Evolutionary conservation across 2,329 filamentous ascomycete genomes (phyloP).

Genomic region (Xylaria sp.): DNA sequence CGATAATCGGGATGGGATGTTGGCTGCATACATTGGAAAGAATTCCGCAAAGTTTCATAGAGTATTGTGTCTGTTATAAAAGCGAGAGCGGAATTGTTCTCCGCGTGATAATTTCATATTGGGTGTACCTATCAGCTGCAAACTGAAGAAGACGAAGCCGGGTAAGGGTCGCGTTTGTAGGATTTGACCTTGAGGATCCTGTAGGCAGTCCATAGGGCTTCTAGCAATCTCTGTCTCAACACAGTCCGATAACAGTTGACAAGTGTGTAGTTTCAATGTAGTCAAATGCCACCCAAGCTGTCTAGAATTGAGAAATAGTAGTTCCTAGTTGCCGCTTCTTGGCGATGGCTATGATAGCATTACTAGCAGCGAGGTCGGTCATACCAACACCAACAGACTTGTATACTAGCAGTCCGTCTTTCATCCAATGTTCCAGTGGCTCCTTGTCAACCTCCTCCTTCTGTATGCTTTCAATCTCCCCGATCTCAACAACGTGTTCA

Average conservation of each 20-base stretch:
- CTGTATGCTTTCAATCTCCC: constrained; percentile 9
- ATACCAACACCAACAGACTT: constrained; percentile 27
- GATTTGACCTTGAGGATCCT: no score
- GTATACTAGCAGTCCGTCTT: constrained; percentile 24
- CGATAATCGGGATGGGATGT: background rate
- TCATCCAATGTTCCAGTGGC: constrained; percentile 1
- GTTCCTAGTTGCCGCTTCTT: constrained; percentile 19
- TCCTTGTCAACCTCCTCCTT: background rate
- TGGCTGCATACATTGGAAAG: background rate
- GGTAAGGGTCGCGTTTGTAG: no score
- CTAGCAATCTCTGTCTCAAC: no score
- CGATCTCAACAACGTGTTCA: constrained; percentile 14
- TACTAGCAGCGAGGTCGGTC: constrained; percentile 26
- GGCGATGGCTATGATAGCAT: constrained; percentile 21
- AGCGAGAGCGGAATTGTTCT: no score
- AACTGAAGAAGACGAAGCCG: background rate
- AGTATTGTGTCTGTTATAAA: background rate
- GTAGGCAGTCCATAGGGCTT: no score
- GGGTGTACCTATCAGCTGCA: background rate
- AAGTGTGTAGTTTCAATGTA: background rate
- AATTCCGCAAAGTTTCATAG: background rate
- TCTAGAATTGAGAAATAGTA: constrained; percentile 17
- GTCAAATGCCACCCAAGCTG: background rate
- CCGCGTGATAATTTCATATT: no score
- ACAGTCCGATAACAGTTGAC: no score